Base-by-base conservation (phyloP, 208 protist genomes). In the Leishmania gerbilli region DNA sequence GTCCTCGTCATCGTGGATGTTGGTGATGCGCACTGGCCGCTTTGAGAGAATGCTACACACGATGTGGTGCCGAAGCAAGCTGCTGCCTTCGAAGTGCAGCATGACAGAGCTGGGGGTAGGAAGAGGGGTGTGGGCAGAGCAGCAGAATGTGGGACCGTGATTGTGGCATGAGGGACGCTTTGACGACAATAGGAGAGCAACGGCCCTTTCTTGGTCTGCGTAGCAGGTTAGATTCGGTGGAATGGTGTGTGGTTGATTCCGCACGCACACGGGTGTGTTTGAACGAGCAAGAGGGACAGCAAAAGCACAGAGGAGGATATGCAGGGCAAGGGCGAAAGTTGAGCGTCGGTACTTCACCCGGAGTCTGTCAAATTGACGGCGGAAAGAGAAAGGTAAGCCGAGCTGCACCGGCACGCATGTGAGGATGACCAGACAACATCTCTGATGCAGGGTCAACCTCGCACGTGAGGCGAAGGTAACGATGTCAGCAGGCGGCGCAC, bases 11-110 rank as follows among this genome's bases (percentile, higher is more conserved):
- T 83, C 81, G 79, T 96, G 91, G 71, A 97, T 90, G 72, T 88
- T 82, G 19, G 89, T 90, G 77, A 98, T 84, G 71, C 88, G 87
- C 47, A 96, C 81, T 4, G 92, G 89, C 72, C 91, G 90, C 76
- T 95, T 95, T 27, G 91, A 86, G 51, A 97, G 90, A 34, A 96
- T 81, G 80, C 92, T 97, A 84, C 93, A 97, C 53, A 97, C 92
- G 78, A 97, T 83, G 83, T 97, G 92, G 84, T 97, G 93, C 56
- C 95, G 88, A 65, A 98, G 88, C 49, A 98, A 86, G 69, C 93
- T 96, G 85, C 91, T 91, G 34, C 95, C 95, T 60, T 98, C 91
- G 76, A 96, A 95, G 40, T 92, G 76, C 65, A 96, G 84, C 95
- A 96, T 96, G 17, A 13, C 72, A 56, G 31, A 45, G 72, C 2